Evolutionary conservation across 176 grass and related monocot species (phyloP).

Genomic region (Ensete glaucum): DNA sequence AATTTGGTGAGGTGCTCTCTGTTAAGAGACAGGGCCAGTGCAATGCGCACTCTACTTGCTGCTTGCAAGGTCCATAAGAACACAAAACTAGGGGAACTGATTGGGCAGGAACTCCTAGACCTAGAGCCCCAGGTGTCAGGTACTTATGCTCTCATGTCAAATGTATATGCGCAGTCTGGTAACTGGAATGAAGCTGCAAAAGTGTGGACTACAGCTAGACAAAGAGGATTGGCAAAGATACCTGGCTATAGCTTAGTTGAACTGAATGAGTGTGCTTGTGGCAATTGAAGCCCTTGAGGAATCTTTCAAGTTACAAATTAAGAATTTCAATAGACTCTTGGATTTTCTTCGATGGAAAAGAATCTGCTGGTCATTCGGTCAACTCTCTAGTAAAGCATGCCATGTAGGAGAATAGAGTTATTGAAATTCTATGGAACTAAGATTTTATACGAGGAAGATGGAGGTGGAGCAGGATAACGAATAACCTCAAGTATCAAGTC

Average conservation of each 20-base stretch:
- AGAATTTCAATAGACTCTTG: not conserved
- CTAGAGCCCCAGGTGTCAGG: conserved; percentile 31
- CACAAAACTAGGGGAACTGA: conserved; percentile 33
- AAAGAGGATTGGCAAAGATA: conserved; percentile 35
- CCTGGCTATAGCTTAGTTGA: conserved; percentile 56
- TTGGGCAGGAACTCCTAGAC: conserved; percentile 40
- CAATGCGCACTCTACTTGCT: conserved; percentile 44
- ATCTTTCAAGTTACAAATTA: not conserved
- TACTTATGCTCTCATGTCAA: conserved; percentile 51
- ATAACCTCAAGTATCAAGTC: too few relatives aligned
- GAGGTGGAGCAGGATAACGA: too few relatives aligned
- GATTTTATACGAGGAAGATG: too few relatives aligned
- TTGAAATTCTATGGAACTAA: too few relatives aligned
- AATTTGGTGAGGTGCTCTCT: conserved; percentile 31
- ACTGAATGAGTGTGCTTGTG: not conserved
- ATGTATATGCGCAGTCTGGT: conserved; percentile 44
- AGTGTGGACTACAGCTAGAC: conserved; percentile 29
- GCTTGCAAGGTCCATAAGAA: conserved; percentile 53
- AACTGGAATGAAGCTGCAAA: conserved; percentile 47
- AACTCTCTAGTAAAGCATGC: too few relatives aligned
- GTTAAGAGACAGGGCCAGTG: conserved; percentile 32
- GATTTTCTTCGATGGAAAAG: not conserved
- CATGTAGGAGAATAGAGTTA: too few relatives aligned
- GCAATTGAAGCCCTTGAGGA: not conserved
- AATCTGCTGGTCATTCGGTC: not conserved